Conservation (phyloP, 164 flowering plant genomes). For the Annona squamosa region DNA sequence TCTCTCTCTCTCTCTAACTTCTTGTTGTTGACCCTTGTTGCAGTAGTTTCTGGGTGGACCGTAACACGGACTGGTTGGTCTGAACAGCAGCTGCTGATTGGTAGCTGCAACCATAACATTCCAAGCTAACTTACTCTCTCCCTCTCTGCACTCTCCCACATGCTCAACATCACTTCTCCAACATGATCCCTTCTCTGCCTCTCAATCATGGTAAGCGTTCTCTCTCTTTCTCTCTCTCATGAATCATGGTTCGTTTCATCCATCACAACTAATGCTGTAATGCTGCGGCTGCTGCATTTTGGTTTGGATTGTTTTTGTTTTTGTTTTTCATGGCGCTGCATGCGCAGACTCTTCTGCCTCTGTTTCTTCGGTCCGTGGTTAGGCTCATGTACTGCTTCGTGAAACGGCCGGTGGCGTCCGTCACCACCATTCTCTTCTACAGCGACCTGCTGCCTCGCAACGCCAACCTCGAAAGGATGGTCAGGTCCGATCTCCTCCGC, state of each 20-base stretch:
- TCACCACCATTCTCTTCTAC: slow-evolving; percentile 50
- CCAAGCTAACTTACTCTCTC: background rate
- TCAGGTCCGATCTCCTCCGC: slow-evolving; percentile 35
- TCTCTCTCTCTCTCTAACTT: background rate
- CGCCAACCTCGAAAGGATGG: slow-evolving; percentile 31
- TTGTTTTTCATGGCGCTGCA: background rate
- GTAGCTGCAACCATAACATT: background rate
- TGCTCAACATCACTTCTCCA: background rate
- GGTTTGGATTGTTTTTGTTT: background rate
- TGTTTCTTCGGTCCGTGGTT: slow-evolving; percentile 48
- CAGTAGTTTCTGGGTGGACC: background rate
- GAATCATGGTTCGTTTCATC: background rate
- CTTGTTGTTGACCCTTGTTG: background rate
- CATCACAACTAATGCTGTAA: background rate
- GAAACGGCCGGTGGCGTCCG: slow-evolving; percentile 31
- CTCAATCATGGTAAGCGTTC: slow-evolving; percentile 22
- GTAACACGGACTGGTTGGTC: slow-evolving; percentile 5
- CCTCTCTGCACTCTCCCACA: background rate
- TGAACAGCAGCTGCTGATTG: slow-evolving; percentile 5
- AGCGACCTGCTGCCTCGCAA: slow-evolving; percentile 53
- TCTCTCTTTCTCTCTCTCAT: background rate
- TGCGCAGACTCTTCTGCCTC: slow-evolving; percentile 33
- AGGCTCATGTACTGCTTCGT: slow-evolving; percentile 33
- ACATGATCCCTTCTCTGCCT: slow-evolving; percentile 7
- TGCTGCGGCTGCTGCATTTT: background rate